Evolutionary conservation across 129 eudicot genomes (phyloP).

Genomic region (Logfia minima): DNA sequence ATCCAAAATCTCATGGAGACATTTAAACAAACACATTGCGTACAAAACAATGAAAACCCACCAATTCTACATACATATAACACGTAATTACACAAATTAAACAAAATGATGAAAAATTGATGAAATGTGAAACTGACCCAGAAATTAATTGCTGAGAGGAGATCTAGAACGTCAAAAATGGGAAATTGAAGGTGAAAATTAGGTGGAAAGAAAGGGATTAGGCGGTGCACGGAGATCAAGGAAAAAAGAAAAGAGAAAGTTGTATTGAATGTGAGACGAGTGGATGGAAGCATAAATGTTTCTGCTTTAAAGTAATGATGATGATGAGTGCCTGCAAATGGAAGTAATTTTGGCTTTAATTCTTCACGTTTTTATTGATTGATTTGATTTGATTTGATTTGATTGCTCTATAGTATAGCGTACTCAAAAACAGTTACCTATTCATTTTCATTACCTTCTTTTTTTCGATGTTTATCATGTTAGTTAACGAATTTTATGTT

Average conservation of each 20-base stretch:
- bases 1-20: constrained; percentile 25
- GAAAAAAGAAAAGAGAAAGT: constrained; percentile 22
- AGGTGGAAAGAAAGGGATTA: constrained; percentile 10
- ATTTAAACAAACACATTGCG: constrained; percentile 36
- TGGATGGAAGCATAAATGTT: constrained; percentile 36
- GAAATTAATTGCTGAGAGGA: constrained; percentile 20
- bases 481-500: too few species aligned
- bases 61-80: background rate
- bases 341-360: constrained; percentile 13
- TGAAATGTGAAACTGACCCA: constrained; percentile 28
- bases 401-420: background rate
- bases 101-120: constrained; percentile 9
- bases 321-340: constrained; percentile 26
- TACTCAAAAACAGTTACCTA: background rate
- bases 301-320: constrained; percentile 32
- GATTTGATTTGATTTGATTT: background rate
- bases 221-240: constrained; percentile 34
- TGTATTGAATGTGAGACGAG: constrained; percentile 20
- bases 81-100: too few species aligned
- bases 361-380: background rate
- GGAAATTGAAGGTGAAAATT: constrained; percentile 17
- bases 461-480: background rate
- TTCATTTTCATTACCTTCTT: background rate
- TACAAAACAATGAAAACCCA: constrained; percentile 5
- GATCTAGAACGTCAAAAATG: constrained; percentile 10